Evolutionary conservation across 139 green algal species (phyloP), one percentile per base, ranked within the genome.

Genomic region (Bryopsis sp.): DNA sequence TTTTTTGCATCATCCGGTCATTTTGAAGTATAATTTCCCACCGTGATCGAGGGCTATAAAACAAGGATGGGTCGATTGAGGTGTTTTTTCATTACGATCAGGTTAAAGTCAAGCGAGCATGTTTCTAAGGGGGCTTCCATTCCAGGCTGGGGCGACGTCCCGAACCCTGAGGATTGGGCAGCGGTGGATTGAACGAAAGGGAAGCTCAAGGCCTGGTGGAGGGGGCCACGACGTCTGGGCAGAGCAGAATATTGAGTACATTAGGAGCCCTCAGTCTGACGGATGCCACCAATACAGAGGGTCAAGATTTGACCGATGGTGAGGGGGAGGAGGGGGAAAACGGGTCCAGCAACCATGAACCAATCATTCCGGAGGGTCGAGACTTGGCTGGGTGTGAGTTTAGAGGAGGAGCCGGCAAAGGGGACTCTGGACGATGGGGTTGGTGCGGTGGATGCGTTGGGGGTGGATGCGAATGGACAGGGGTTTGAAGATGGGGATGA

Each of bases 111-210:
- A 60, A 64, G 58, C 58, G 66, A 68, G 29, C 58, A 64, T 60
- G 59, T 61, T 28, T 58, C 57, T 15, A 38, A 58, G 22, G 38
- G 58, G 1, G 39, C 47, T 7, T 7, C 64, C 39, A 72, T 95
- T 58, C 89, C 89, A n/a, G 89, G 89, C 4, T 96, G 89, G 89
- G 89, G 89, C 39, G 70, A 36, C 19, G 79, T 86, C 22, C 2
- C 69, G 54, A 88, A 88, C 74, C 82, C 79, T 1, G 74, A 79
- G 64, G 82, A 90, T 50, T 96, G 89, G 89, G 72, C 74, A 29
- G 84, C 80, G 29, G 72, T 95, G 63, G 89, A 96, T 62, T 74
- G 78, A 32, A 72, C 85, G 43, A 77, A 83, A 11, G 81, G 86
- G 11, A 50, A 69, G 22, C 8, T 64, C 22, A 69, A 69, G 8